Percentiles rank a stretch among this genome's conserved stretches.
Evolutionary conservation across 2,329 filamentous ascomycete genomes (phyloP).

Genomic region (Pseudogymnoascus sp.): DNA sequence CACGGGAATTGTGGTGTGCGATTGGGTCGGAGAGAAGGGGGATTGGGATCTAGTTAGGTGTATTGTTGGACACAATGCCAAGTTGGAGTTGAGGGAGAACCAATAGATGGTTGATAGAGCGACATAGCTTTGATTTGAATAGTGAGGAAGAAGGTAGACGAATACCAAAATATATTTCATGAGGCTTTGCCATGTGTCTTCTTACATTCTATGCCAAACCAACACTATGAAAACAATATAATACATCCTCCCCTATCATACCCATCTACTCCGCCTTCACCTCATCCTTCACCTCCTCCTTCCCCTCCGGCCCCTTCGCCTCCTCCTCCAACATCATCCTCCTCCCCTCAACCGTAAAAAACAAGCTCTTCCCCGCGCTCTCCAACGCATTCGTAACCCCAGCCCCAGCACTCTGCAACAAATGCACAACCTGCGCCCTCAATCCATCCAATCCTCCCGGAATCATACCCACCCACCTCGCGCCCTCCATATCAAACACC

Average conservation of each 20-base stretch:
- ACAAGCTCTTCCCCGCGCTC: constrained; percentile 70
- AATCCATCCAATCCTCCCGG: constrained; percentile 74
- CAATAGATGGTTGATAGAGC: not conserved
- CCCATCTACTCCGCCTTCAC: constrained; percentile 16
- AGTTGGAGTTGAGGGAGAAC: constrained; percentile 38
- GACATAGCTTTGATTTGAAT: not conserved
- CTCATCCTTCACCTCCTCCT: constrained; percentile 16
- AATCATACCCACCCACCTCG: constrained; percentile 67
- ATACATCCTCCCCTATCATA: constrained; percentile 4
- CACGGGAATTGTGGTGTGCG: constrained; percentile 83
- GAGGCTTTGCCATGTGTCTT: constrained; percentile 2
- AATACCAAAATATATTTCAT: constrained; percentile 4
- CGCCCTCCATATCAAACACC: constrained; percentile 32
- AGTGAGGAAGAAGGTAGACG: not conserved
- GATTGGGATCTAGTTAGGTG: constrained; percentile 88
- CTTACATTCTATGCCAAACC: constrained; percentile 4
- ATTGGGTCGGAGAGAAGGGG: constrained; percentile 80
- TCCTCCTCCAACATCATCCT: constrained; percentile 75
- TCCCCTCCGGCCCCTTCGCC: constrained; percentile 18
- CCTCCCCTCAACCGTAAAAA: constrained; percentile 79
- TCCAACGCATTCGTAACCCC: constrained; percentile 73
- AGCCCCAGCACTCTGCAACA: constrained; percentile 74
- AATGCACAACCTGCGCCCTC: constrained; percentile 68
- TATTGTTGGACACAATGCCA: constrained; percentile 86
- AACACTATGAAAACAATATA: constrained; percentile 9